Base-by-base conservation (phyloP, 1,139 yeast genomes). In the Schizosaccharomyces versatilis region DNA sequence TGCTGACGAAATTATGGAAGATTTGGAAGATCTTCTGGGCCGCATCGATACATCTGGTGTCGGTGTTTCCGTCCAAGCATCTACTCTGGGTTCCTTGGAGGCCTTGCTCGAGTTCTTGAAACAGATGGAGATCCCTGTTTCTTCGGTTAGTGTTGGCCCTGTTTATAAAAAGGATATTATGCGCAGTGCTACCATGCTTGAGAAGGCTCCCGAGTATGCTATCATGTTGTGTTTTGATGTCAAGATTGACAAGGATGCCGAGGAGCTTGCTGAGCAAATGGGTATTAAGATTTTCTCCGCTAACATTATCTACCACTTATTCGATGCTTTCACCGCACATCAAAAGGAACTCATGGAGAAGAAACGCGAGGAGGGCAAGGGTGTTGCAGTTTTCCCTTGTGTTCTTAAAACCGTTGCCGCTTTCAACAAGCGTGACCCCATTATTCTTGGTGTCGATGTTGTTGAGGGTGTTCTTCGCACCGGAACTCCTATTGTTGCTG, bases 1-100 rank as follows among this genome's bases (percentile, higher is more conserved):
- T 63, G 84, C 84, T 94, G 98, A 90, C 67, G 97, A 90, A 61
- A 96, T 90, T 58, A 93, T 93, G 98, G 96, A 90, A 65, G 99
- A 90, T 69, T 76, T 90, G 68, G 86, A 97, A 47, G 96, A 95
- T 53, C 74, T 90, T 63, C 74, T 90, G 64, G 97, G 86, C 68
- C 84, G 94, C 58, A 96, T 90, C 59, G 98, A 93, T 69, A 80
- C 83, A 60, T 76, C 88, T 52, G 98, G 98, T 64, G 79, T 76
- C 66, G 99, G 98, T 76, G 98, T 93, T 56, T 86, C 88, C 63
- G 99, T 93, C 51, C 99, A 93, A 72, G 97, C 98, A 0, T 86
- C 96, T 9, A 93, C 98, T 19, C 77, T 90, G 66, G 99, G 98
- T 75, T 88, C 98, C 47, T 74, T 90, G 65, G 99, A 90, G 72